Conservation (phyloP, 495 filamentous ascomycete species). For the Copromyces sp. region DNA sequence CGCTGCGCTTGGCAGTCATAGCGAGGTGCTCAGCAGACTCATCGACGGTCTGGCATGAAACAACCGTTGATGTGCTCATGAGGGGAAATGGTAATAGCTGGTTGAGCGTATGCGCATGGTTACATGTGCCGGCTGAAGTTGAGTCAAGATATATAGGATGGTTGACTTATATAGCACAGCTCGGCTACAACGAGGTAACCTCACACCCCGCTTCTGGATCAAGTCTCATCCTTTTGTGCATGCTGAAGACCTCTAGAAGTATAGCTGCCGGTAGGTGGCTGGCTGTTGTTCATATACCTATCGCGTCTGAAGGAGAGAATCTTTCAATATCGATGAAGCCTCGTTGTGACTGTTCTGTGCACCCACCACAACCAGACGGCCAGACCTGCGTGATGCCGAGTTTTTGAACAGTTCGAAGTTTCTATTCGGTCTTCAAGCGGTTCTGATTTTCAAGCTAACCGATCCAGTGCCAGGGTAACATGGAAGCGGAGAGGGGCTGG, state of each 20-base stretch:
- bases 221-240: neutral
- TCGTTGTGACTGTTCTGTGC: neutral
- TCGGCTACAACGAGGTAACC: neutral
- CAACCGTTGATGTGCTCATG: neutral
- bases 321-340: neutral
- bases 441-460: neutral
- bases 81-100: neutral
- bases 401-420: neutral
- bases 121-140: neutral
- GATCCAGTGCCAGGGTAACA: neutral
- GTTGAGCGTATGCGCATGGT: neutral
- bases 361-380: neutral
- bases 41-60: neutral
- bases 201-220: neutral
- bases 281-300: neutral
- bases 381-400: neutral
- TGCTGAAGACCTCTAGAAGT: neutral
- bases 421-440: neutral
- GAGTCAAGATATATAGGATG: neutral
- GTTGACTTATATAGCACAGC: neutral
- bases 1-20: neutral
- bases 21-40: neutral
- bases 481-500: neutral
- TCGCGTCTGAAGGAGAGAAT: neutral
- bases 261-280: neutral